A percentile compares a stretch with the other conserved stretches of the same genome.
These are phyloP conservation scores for Rhodosporidiobolus sp. DNA, from an alignment of 768 basidiomycete genomes.

Conservation along the genomic window DNA sequence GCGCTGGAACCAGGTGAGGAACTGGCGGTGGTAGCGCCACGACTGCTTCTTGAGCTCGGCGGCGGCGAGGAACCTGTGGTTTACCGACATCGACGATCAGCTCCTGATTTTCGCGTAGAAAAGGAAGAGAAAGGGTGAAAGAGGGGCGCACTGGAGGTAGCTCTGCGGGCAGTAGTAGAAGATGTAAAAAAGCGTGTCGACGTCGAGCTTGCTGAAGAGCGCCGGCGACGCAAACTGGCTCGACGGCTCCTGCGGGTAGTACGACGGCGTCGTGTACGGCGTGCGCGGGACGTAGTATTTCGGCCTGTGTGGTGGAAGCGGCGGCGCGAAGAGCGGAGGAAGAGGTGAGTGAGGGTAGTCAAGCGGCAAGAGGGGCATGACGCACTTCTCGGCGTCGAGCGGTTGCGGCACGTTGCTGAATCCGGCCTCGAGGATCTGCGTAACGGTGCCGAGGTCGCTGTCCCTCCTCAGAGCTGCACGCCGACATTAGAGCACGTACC, in stretches of 20 bases:
- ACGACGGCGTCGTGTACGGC: slow-evolving; percentile 82
- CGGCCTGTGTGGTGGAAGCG: slow-evolving; percentile 74
- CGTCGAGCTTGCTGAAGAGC: slow-evolving; percentile 85
- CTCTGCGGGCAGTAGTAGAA: slow-evolving; percentile 98
- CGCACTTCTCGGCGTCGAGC: slow-evolving; percentile 88
- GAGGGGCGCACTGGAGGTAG: slow-evolving; percentile 79
- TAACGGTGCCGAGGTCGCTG: slow-evolving; percentile 78
- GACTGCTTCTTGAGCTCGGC: slow-evolving; percentile 95
- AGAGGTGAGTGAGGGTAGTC: background rate
- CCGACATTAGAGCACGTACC: background rate
- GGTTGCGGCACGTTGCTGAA: slow-evolving; percentile 85
- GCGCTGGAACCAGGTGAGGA: slow-evolving; percentile 97
- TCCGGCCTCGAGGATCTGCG: slow-evolving; percentile 89
- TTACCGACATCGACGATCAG: too few relatives aligned
- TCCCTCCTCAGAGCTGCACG: slow-evolving; percentile 44
- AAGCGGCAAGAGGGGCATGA: background rate
- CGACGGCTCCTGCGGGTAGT: slow-evolving; percentile 88
- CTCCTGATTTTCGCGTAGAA: too few relatives aligned
- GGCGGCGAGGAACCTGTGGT: slow-evolving; percentile 84
- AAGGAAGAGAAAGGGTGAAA: background rate
- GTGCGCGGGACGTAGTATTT: slow-evolving; percentile 95
- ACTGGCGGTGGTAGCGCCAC: slow-evolving; percentile 99
- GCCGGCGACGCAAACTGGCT: slow-evolving; percentile 74
- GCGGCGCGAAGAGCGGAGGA: background rate
- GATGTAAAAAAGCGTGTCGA: slow-evolving; percentile 96